Conservation (phyloP, 2,329 filamentous ascomycete species). For the Lachnellula hyalina region DNA sequence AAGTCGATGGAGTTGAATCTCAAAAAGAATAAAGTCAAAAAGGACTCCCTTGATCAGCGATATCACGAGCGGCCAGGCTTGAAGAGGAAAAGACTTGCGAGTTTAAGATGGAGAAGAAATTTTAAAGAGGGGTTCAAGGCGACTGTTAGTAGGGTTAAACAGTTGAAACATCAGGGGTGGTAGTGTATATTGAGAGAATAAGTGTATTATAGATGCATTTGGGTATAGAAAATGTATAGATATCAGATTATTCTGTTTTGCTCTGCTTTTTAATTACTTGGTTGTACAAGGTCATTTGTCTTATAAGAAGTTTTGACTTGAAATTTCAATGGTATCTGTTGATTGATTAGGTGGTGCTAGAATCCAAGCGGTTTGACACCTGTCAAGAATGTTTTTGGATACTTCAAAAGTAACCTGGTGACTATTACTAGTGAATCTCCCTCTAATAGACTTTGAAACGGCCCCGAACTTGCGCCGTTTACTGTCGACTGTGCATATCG, state of each 20-base stretch:
- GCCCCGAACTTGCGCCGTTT: neutral
- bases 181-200: slow-evolving; percentile 34
- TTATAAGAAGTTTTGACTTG: too few species aligned
- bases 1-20: slow-evolving; percentile 37
- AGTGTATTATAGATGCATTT: slow-evolving; percentile 12
- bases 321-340: too few species aligned
- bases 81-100: slow-evolving; percentile 70
- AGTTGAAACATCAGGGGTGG: slow-evolving; percentile 76
- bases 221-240: slow-evolving; percentile 5
- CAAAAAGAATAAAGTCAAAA: slow-evolving; percentile 51
- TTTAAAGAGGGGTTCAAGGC: slow-evolving; percentile 66
- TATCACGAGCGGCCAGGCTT: slow-evolving; percentile 72
- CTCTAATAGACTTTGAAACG: too few species aligned
- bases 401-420: too few species aligned
- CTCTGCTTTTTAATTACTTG: too few species aligned
- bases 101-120: slow-evolving; percentile 61
- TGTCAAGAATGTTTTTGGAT: too few species aligned
- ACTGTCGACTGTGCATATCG: neutral
- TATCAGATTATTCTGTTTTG: neutral
- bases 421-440: too few species aligned
- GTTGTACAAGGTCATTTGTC: too few species aligned
- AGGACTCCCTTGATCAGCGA: slow-evolving; percentile 53
- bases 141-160: slow-evolving; percentile 57
- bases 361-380: too few species aligned
- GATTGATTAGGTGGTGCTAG: too few species aligned